These are phyloP conservation scores for Lentinus brumalis DNA, from an alignment of 768 basidiomycete genomes.

Conservation along the genomic window DNA sequence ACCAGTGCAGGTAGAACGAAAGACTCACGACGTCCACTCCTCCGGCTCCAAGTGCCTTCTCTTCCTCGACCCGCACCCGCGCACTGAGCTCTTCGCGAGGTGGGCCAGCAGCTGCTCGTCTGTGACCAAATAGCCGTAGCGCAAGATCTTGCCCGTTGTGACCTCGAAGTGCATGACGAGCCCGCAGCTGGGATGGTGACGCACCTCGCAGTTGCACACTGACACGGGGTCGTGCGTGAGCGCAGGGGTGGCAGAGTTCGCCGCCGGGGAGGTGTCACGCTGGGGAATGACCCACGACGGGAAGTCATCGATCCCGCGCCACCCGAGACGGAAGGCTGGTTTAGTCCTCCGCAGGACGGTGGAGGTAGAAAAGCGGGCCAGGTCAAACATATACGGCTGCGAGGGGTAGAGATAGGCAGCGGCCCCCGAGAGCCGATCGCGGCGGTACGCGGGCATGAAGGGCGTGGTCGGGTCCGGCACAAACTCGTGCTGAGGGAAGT, in stretches of 20 bases:
- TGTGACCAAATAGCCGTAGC: slow-evolving; percentile 12
- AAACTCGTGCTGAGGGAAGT: not conserved
- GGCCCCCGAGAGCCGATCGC: too few relatives aligned
- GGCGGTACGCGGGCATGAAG: not conserved
- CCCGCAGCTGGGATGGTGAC: not conserved
- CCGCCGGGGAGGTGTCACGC: slow-evolving; percentile 1
- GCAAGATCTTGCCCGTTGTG: slow-evolving; percentile 7
- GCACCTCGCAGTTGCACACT: slow-evolving; percentile 17
- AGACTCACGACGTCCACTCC: slow-evolving; percentile 16
- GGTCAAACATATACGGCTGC: not conserved
- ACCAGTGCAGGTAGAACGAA: too few relatives aligned
- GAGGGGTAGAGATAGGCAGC: not conserved
- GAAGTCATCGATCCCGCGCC: slow-evolving; percentile 18
- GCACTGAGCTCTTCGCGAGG: not conserved
- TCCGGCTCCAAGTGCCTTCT: slow-evolving; percentile 6
- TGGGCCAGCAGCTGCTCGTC: slow-evolving; percentile 8
- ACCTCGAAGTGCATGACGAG: slow-evolving; percentile 13
- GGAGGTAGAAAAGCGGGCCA: not conserved
- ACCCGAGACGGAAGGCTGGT: slow-evolving; percentile 13
- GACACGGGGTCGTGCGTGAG: slow-evolving; percentile 16
- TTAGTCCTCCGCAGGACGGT: not conserved
- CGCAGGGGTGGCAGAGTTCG: slow-evolving; percentile 5
- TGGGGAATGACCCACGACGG: slow-evolving; percentile 14
- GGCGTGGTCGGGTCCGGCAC: not conserved
- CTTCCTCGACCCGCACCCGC: slow-evolving; percentile 7